Evolutionary conservation across 805 yeast species (phyloP), one percentile per base, ranked within the genome.

Genomic region (Yamadazyma ubonensis): DNA sequence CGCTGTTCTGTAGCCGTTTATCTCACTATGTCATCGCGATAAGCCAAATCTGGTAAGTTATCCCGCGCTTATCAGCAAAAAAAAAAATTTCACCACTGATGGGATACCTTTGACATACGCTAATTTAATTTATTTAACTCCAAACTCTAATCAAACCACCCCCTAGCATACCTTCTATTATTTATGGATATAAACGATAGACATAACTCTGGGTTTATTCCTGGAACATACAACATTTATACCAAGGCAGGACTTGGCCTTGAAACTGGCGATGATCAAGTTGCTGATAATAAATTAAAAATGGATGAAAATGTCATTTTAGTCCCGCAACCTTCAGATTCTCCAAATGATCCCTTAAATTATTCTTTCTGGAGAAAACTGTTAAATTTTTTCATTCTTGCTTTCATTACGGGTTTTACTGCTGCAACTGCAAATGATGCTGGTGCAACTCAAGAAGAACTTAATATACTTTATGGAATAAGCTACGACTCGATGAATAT

Each of bases 221-320:
- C 83, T 2, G 83, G 83, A 5, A 77, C 83, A 0, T 58, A 73
- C 46, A 76, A 75, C 52, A 67, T 78, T 29, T 65, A 71, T 39
- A 54, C 76, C 7, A 27, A 36, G 11, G 30, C 43, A 10, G 19
- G 33, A 4, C 27, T 31, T 10, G 36, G 28, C 34, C 45, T 7
- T 34, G 43, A 37, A 30, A 16, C 28, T 25, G 34, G 26, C n/a
- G 45, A 41, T 6, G 15, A 25, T 2, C 35, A 33, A 15, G 26
- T 29, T 3, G 44, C 36, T 16, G 40, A 40, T 16, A 42, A 37
- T 29, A 33, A 21, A 9, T 22, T 48, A 10, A 55, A 54, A 42
- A 61, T 57, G 14, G 47, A 46, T 12, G 52, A 51, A 14, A 61
- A 62, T 17, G 58, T 72, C 21, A 67, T 72, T 12, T 54, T 73